Evolutionary conservation across 1,284 basidiomycete species (phyloP).

Genomic region (Chondrostereum purpureum): DNA sequence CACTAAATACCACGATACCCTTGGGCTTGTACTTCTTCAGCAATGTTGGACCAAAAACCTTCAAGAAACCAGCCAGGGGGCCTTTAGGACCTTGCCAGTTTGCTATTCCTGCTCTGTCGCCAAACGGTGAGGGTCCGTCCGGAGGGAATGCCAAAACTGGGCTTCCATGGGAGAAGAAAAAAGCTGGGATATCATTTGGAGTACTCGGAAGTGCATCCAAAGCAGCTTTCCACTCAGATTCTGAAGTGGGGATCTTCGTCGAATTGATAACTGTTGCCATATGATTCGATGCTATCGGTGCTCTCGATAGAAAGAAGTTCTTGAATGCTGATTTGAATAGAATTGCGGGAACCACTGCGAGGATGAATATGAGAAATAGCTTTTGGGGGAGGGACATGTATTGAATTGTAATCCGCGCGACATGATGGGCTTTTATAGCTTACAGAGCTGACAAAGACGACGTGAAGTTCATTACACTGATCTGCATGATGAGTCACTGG

Average conservation of each 20-base stretch:
- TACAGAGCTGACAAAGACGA: slow-evolving; percentile 3
- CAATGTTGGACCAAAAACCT: slow-evolving; percentile 61
- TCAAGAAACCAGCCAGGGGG: slow-evolving; percentile 53
- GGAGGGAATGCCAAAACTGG: slow-evolving; percentile 43
- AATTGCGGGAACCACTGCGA: slow-evolving; percentile 4
- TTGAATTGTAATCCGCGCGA: too few relatives aligned
- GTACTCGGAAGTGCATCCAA: slow-evolving; percentile 55
- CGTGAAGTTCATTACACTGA: too few relatives aligned
- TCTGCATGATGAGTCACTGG: background rate
- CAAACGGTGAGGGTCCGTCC: slow-evolving; percentile 5
- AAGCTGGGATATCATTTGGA: slow-evolving; percentile 58
- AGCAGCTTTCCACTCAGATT: slow-evolving; percentile 46
- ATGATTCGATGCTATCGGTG: too few relatives aligned
- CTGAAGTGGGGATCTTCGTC: slow-evolving; percentile 19
- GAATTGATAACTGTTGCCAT: too few relatives aligned
- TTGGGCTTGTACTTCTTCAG: slow-evolving; percentile 67
- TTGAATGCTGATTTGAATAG: background rate
- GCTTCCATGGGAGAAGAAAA: slow-evolving; percentile 73
- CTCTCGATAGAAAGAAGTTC: too few relatives aligned
- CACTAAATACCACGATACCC: slow-evolving; percentile 73
- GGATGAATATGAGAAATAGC: background rate
- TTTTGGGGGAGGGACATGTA: slow-evolving; percentile 7
- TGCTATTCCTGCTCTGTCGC: slow-evolving; percentile 18
- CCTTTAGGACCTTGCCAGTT: slow-evolving; percentile 44
- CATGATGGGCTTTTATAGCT: slow-evolving; percentile 1